Conservation (phyloP, 345 rosid species). For the Lepidium sativum region DNA sequence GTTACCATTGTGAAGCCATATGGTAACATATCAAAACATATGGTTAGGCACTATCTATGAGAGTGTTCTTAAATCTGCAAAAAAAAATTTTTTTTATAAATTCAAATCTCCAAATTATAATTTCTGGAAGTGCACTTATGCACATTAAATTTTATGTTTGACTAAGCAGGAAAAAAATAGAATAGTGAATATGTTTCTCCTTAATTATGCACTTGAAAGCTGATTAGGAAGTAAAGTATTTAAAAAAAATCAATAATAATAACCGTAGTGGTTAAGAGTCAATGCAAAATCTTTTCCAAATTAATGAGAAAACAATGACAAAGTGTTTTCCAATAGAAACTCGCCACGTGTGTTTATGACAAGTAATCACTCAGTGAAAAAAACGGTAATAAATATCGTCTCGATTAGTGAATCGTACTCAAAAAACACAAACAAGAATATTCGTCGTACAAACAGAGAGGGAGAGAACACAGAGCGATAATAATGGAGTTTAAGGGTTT, state of each 20-base stretch:
- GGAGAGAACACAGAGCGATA: background rate
- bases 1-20: conserved; percentile 5
- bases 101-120: background rate
- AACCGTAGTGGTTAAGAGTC: conserved; percentile 6
- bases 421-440: background rate
- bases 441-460: background rate
- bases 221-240: conserved; percentile 4
- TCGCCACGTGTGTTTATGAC: background rate
- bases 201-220: background rate
- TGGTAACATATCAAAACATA: background rate
- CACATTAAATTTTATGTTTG: background rate
- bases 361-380: background rate
- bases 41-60: background rate
- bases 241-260: background rate
- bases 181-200: background rate
- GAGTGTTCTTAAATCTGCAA: background rate
- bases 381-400: background rate
- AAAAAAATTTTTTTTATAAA: background rate
- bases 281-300: background rate
- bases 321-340: background rate
- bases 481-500: conserved; percentile 43
- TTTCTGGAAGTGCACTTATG: background rate
- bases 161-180: background rate
- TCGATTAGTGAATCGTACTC: background rate
- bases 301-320: conserved; percentile 10